Evolutionary conservation across 352 stramenopile species (phyloP), one percentile per base, ranked within the genome.

Genomic region (Phytophthora syringae): DNA sequence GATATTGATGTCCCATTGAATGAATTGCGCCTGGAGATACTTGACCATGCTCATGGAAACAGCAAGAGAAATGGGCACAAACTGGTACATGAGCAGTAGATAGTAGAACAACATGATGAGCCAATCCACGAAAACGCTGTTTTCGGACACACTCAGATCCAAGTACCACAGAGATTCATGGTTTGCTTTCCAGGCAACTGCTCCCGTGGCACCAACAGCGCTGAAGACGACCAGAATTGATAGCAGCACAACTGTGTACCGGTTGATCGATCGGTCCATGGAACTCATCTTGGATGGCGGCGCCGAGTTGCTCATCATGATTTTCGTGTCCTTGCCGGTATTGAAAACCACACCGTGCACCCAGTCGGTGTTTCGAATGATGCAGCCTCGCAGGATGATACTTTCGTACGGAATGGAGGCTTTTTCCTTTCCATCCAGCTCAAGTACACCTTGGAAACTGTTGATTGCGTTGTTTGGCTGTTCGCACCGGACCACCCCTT

Each of bases 31-130:
- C 67, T 99, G 94, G 40, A 96, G 75, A 60, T 98, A 97, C 55
- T 98, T 98, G 44, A 98, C 90, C 53, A 99, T 93, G 64, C 97
- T 97, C 67, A 99, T 96, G 9, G 95, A 98, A 3, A 99, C 96
- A 63, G 98, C 99, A 16, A 99, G 83, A 52, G 93, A 99, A 61
- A 99, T 93, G 10, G 98, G 98, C 9, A 99, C 89, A 67, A 99
- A 98, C 65, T 99, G 95, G 76, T 94, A 98, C 80, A 98, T 96
- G 51, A 99, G 81, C 16, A 98, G 88, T 24, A 99, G 74, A 70
- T 98, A 99, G 58, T 92, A 93, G 28, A 98, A 92, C 20, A 98
- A 74, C 70, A 98, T 91, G 22, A 83, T 77, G 18, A 97, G 75
- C 76, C 84, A 94, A 52, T 91, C 79, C 4, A 80, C 71, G 1